Percentiles rank a stretch among this genome's conserved stretches.
Conservation (phyloP, 768 basidiomycete species). For the Auriscalpium vulgare region DNA sequence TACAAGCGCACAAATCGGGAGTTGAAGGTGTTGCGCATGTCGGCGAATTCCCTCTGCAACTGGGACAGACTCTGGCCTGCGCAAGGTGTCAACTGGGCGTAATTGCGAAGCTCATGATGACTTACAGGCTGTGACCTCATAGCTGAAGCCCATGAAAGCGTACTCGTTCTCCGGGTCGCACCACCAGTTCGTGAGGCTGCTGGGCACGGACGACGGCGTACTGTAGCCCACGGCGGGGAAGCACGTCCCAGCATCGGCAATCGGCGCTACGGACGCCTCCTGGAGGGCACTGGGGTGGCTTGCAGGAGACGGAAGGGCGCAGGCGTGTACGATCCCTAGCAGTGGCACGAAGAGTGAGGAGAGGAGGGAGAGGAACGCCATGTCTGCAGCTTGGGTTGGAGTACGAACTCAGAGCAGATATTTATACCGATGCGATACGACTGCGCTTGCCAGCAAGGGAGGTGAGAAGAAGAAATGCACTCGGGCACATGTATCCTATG, state of each 20-base stretch:
- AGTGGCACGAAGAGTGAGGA: background rate
- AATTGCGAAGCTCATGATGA: background rate
- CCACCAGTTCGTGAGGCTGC: conserved; percentile 32
- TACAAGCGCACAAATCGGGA: conserved; percentile 57
- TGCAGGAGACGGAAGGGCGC: background rate
- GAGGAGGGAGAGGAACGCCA: background rate
- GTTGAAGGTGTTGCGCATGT: conserved; percentile 51
- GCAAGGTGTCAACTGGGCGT: conserved; percentile 3
- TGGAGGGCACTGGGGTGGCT: too few relatives aligned
- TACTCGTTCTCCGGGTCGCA: conserved; percentile 58
- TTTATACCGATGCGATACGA: background rate
- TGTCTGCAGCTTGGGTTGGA: background rate
- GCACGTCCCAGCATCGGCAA: conserved; percentile 16
- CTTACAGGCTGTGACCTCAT: conserved; percentile 61
- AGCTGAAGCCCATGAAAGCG: conserved; percentile 72
- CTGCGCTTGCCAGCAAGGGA: too few relatives aligned
- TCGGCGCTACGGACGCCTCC: background rate
- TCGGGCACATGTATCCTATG: too few relatives aligned
- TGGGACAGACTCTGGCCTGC: conserved; percentile 49
- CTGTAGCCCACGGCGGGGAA: conserved; percentile 37
- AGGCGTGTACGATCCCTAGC: background rate
- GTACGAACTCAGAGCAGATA: background rate
- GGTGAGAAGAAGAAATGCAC: too few relatives aligned
- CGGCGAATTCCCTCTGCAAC: conserved; percentile 46
- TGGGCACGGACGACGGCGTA: conserved; percentile 46